Conservation (phyloP, 306 rosid species). For the Corylus heterophylla region DNA sequence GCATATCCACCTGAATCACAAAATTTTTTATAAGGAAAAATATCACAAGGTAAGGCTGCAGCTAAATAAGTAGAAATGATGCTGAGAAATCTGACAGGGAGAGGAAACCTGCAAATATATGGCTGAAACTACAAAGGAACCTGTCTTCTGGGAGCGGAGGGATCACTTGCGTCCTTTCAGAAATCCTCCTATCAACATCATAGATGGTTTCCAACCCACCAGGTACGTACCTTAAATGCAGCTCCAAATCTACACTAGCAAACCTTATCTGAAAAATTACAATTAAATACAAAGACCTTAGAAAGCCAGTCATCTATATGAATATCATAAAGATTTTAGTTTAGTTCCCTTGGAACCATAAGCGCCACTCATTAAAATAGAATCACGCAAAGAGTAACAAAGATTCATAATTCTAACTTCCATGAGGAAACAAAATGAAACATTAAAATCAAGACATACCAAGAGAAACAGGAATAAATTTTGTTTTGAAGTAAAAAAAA, state of each 20-base stretch:
- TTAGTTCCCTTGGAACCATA: background rate
- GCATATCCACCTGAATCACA: slow-evolving; percentile 73
- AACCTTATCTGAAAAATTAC: slow-evolving; percentile 66
- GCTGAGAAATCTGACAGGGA: slow-evolving; percentile 12
- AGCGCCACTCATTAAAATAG: background rate
- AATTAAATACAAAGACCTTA: slow-evolving; percentile 25
- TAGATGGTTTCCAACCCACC: slow-evolving; percentile 76
- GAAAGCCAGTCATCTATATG: background rate
- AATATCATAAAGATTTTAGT: background rate
- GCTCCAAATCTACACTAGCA: slow-evolving; percentile 85
- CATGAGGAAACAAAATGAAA: background rate
- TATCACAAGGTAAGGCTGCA: background rate
- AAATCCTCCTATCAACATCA: slow-evolving; percentile 77
- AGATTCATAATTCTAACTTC: background rate
- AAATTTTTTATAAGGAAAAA: slow-evolving; percentile 8
- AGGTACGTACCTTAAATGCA: slow-evolving; percentile 72
- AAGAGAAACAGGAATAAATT: background rate
- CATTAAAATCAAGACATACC: background rate
- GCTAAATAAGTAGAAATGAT: slow-evolving; percentile 10
- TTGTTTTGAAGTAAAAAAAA: background rate
- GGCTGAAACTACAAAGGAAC: slow-evolving; percentile 91
- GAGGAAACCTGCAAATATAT: slow-evolving; percentile 85
- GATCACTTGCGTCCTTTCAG: slow-evolving; percentile 76
- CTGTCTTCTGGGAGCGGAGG: slow-evolving; percentile 90
- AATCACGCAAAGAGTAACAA: background rate